These are phyloP conservation scores for Boletus subparvulus DNA, from an alignment of 768 basidiomycete species.

Conservation along the genomic window DNA sequence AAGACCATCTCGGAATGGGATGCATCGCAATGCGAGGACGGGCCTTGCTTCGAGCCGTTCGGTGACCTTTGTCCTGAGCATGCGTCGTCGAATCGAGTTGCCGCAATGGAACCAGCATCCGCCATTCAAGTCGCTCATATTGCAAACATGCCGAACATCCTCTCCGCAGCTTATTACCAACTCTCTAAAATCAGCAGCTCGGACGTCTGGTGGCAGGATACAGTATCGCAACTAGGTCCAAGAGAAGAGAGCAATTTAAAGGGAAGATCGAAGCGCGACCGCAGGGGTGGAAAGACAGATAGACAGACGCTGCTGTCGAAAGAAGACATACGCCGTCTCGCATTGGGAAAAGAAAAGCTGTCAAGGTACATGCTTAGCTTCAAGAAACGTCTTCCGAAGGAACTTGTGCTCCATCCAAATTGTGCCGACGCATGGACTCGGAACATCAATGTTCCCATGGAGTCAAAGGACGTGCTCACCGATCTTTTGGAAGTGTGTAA, in stretches of 20 bases:
- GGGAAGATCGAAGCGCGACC: neutral
- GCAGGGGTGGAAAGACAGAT: neutral
- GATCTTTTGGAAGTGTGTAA: constrained; percentile 1
- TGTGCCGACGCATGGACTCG: neutral
- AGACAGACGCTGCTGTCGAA: neutral
- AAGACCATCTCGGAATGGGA: constrained; percentile 4
- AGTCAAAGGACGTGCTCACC: neutral
- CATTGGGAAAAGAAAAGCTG: neutral
- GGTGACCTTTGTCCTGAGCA: neutral
- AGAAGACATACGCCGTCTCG: constrained; percentile 1
- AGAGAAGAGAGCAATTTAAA: neutral
- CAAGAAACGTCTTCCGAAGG: neutral
- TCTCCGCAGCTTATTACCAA: constrained; percentile 3
- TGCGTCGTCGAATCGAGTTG: neutral
- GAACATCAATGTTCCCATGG: neutral
- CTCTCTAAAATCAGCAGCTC: neutral
- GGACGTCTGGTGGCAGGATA: neutral
- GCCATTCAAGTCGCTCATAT: constrained; percentile 6
- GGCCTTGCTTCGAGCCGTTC: neutral
- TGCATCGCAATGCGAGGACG: neutral
- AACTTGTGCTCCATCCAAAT: constrained; percentile 1
- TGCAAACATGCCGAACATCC: neutral
- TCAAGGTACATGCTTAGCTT: neutral
- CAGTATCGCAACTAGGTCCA: neutral
- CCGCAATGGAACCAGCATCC: neutral